Evolutionary conservation across 106 monocot genomes (phyloP), one percentile per base, ranked within the genome.

Genomic region (Cymbidium sinense): DNA sequence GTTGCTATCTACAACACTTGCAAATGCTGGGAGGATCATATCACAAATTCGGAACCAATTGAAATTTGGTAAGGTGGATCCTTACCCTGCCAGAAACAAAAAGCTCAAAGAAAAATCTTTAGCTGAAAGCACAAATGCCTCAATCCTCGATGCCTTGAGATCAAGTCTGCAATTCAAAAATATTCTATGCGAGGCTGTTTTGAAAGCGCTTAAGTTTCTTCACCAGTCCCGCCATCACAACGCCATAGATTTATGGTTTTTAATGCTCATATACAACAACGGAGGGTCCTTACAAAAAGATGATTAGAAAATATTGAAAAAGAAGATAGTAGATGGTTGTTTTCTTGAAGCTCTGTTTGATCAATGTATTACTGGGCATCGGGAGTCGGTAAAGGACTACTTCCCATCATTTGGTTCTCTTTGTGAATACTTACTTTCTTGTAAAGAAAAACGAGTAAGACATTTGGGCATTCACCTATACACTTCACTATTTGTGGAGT

Each of bases 241-340:
- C 47, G 90, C 83, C 17, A 94, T 98, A 54, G 98, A 98, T 83
- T 70, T 94, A 20, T 98, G 94, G 98, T 86, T 98, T 31, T 77
- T 98, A 50, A 78, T 98, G 61, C 87, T 98, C 65, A 85, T 98
- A 50, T 84, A 92, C 75, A 74, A 58, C 18, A 94, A 92, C 82
- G 98, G 94, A 58, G 91, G 98, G 13, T 75, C 84, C 43, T 67
- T 92, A 77, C 94, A 86, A 52, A 98, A 94, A 78, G 82, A 77
- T 83, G 86, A 77, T 39, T 85, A 90, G 80, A 98, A 89, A 85
- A 58, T 94, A 78, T 67, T 98, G 70, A 98, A 94, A 65, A 92
- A 81, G 77, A 98, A 98, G 76, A 86, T 98, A 20, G 39, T 91
- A 15, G 85, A 94, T 72, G 92, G 88, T 62, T 90, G 79, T 58